Percentiles rank a stretch among this genome's conserved stretches.
phyloP scores from a whole-genome alignment of 2,329 filamentous ascomycete species.

The Magnaporthiopsis rhizophila region DNA sequence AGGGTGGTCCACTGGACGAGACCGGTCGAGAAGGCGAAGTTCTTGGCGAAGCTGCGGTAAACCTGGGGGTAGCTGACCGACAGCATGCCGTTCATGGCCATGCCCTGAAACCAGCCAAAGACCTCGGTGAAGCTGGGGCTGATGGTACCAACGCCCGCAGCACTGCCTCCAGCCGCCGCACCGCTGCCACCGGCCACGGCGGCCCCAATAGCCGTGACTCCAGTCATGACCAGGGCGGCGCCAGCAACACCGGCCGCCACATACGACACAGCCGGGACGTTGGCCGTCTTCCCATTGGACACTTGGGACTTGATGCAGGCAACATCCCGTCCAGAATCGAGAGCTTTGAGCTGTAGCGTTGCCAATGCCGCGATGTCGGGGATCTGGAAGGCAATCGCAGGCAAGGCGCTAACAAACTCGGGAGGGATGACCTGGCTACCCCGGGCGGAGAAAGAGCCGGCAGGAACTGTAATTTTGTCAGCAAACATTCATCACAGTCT shows the following conservation, averaged over 20 bases:
- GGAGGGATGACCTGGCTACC: slow-evolving; percentile 66
- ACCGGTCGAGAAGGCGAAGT: slow-evolving; percentile 87
- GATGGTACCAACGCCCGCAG: slow-evolving; percentile 51
- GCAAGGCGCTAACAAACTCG: slow-evolving; percentile 66
- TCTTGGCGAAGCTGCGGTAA: slow-evolving; percentile 83
- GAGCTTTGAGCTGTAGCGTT: slow-evolving; percentile 62
- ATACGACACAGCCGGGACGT: slow-evolving; percentile 70
- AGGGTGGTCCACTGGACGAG: slow-evolving; percentile 75
- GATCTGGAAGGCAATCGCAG: slow-evolving; percentile 79
- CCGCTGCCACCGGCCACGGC: slow-evolving; percentile 46
- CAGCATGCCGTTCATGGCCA: slow-evolving; percentile 95
- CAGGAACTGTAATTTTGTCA: slow-evolving; percentile 48
- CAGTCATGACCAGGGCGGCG: slow-evolving; percentile 68
- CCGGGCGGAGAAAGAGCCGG: slow-evolving; percentile 62
- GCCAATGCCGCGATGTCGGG: slow-evolving; percentile 86
- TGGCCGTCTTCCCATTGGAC: slow-evolving; percentile 78
- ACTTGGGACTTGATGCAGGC: slow-evolving; percentile 79
- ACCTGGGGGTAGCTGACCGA: slow-evolving; percentile 81
- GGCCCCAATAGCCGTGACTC: slow-evolving; percentile 59
- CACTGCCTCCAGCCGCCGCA: slow-evolving; percentile 37
- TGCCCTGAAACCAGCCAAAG: slow-evolving; percentile 82
- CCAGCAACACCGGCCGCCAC: slow-evolving; percentile 77
- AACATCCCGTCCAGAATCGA: slow-evolving; percentile 52
- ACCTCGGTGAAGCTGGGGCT: slow-evolving; percentile 84
- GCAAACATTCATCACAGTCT: slow-evolving; percentile 14